Base-by-base conservation (phyloP, 1,284 basidiomycete genomes). In the Inonotus obliquus region DNA sequence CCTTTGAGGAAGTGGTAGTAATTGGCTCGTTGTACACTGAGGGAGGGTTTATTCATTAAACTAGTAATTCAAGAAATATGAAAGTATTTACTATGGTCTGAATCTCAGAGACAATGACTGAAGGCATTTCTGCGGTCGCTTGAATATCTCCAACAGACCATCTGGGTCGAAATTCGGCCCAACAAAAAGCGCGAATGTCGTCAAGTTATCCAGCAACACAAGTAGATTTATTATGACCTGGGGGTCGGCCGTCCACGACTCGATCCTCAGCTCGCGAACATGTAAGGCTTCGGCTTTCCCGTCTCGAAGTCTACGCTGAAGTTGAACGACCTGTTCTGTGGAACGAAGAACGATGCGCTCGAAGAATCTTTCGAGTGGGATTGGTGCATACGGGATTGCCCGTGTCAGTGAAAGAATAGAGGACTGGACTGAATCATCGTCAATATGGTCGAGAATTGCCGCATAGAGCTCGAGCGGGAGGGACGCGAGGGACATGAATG, bases 1-100 rank as follows among this genome's bases (percentile, higher is more conserved):
- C 88, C 88, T 82, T 82, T 83, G 27, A 87, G 79, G 69, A 89
- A 89, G 58, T 86, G 86, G 65, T 82, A 81, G 69, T 89, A 89
- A 4, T 80, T 86, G 3, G 86, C 86, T 67, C 74, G 79, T 66
- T 84, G 77, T 4, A 90, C 85, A 62, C 87, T 89, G 66, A 1
- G 39, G 29, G 21, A 57, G 47, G 53, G 21, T 58, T 19, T 57
- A 19, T 29, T n/a, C 25, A 49, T 54, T 55, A 49, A 38, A 51
- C 51, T 45, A 41, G 44, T 21, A 1, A 57, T 52, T n/a, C n/a
- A 51, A 52, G 19, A 61, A 9, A 59, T 38, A 23, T 27, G 54
- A 27, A 53, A 9, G 48, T 32, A 35, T n/a, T 72, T 83, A 89
- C 88, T 89, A 90, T 13, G 88, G 87, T 56, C 82, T 77, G 69